phyloP scores from a whole-genome alignment of 2,329 filamentous ascomycete species.

The Nothomitra cinnamomea region DNA sequence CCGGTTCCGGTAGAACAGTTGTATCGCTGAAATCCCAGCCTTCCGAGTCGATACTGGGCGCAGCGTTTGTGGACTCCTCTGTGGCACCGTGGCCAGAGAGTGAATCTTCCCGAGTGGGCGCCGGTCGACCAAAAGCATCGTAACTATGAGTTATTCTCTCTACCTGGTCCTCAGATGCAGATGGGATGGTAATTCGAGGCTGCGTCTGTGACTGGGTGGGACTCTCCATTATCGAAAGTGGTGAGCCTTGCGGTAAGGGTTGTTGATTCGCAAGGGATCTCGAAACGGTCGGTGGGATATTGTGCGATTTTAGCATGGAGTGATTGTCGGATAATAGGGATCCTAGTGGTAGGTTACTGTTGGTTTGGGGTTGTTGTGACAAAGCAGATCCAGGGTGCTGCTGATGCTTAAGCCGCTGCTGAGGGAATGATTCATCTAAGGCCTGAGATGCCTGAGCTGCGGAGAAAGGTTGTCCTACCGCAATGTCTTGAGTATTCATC shows the following conservation, averaged over 20 bases:
- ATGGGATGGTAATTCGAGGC: constrained; percentile 23
- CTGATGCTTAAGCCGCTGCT: constrained; percentile 41
- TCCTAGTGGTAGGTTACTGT: constrained; percentile 43
- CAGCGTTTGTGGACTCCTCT: background rate
- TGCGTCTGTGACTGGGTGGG: constrained; percentile 26
- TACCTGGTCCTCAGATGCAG: constrained; percentile 34
- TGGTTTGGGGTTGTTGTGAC: constrained; percentile 34
- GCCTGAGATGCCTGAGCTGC: constrained; percentile 30
- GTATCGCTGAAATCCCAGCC: constrained; percentile 89
- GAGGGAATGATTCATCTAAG: constrained; percentile 43
- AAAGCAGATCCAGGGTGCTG: constrained; percentile 32
- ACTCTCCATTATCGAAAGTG: constrained; percentile 37
- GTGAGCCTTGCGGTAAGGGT: constrained; percentile 26
- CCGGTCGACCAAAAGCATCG: constrained; percentile 38
- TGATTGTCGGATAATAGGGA: constrained; percentile 22
- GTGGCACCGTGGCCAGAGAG: constrained; percentile 8
- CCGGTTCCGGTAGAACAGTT: constrained; percentile 35
- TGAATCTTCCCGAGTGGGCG: constrained; percentile 27
- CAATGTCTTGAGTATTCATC: constrained; percentile 6
- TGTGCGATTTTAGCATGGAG: constrained; percentile 23
- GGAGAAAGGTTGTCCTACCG: constrained; percentile 12
- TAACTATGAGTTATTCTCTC: constrained; percentile 41
- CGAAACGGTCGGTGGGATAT: constrained; percentile 16
- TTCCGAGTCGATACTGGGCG: constrained; percentile 27
- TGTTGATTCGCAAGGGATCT: constrained; percentile 24